These are phyloP conservation scores for Caulochytrium protostelioides DNA, from an alignment of 371 early-diverging fungal genomes.

Conservation along the genomic window DNA sequence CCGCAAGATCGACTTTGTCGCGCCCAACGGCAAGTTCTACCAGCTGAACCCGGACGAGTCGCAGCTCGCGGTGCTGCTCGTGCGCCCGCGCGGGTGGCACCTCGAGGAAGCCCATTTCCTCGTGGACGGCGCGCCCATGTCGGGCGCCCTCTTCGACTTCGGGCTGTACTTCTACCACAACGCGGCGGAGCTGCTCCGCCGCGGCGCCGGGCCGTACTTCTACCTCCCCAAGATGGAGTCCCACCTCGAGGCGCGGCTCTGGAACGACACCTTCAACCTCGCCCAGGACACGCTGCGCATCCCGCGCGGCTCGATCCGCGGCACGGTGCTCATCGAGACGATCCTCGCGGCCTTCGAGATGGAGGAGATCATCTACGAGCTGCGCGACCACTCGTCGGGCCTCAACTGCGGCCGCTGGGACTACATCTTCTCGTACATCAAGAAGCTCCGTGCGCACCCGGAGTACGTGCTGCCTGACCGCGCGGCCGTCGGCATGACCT, in stretches of 20 bases:
- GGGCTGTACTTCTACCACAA: conserved; percentile 91
- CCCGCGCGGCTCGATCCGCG: conserved; percentile 86
- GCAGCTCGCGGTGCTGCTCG: conserved; percentile 63
- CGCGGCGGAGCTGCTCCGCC: conserved; percentile 49
- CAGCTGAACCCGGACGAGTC: conserved; percentile 58
- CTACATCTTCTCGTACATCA: conserved; percentile 90
- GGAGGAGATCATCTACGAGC: conserved; percentile 94
- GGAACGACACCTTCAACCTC: conserved; percentile 88
- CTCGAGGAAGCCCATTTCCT: conserved; percentile 82
- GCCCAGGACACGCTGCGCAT: conserved; percentile 71
- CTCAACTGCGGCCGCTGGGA: conserved; percentile 97
- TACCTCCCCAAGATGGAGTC: conserved; percentile 93
- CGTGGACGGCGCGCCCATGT: conserved; percentile 69
- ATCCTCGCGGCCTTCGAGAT: conserved; percentile 89
- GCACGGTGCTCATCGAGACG: conserved; percentile 87
- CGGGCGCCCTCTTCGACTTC: conserved; percentile 86
- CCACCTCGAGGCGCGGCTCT: conserved; percentile 84
- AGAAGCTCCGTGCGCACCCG: conserved; percentile 71
- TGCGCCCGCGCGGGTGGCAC: conserved; percentile 92
- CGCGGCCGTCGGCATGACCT: conserved; percentile 69
- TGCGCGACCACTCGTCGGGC: conserved; percentile 84
- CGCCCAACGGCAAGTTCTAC: conserved; percentile 78
- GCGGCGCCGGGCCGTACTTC: conserved; percentile 87
- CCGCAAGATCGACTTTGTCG: conserved; percentile 58
- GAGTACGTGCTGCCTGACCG: conserved; percentile 74